Evolutionary conservation across 805 yeast species (phyloP), one percentile per base, ranked within the genome.

Genomic region (Yamadazyma laniorum): DNA sequence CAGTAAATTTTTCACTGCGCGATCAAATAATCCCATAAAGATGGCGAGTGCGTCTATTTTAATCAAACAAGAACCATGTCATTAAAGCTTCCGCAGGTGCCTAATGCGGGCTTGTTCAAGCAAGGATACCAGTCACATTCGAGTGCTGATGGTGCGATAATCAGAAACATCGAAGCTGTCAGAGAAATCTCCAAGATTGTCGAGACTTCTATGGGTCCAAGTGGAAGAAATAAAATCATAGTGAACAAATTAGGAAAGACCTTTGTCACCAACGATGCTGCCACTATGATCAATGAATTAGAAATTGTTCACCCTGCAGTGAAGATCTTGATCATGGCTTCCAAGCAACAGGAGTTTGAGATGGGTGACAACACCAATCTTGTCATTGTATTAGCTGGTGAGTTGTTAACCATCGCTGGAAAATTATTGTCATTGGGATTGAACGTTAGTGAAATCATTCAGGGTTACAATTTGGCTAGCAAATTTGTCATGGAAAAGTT

Each of bases 251-350:
- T 86, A 49, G 89, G 88, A 43, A 88, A 83, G 58, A 83, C 87
- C 17, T 87, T 89, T 59, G 79, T 93, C 45, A 93, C 98, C 29
- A 87, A 87, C 51, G 99, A 93, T 61, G 97, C 98, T n/a, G 96
- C 97, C 26, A 93, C 99, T 6, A 93, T 93, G 82, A 72, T 93
- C 43, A 79, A 84, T 49, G 98, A 93, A 62, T 70, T 91, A 39
- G 97, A 91, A 46, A 88, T 91, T 49, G 89, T 93, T 32, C 98
- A 91, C 60, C 99, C 99, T 5, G 98, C 96, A 3, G 99, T 93
- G 8, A 93, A 91, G 63, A 79, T 93, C 32, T 75, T 93, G 45
- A 93, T 91, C 39, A 89, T 89, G 97, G 95, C 98, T 15, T 80
- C 95, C 11, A 86, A 91, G 59, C 99, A 93, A 69, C 99, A 93